These are phyloP conservation scores for Saccharomycopsis olivae DNA, from an alignment of 805 yeast genomes.

Conservation along the genomic window DNA sequence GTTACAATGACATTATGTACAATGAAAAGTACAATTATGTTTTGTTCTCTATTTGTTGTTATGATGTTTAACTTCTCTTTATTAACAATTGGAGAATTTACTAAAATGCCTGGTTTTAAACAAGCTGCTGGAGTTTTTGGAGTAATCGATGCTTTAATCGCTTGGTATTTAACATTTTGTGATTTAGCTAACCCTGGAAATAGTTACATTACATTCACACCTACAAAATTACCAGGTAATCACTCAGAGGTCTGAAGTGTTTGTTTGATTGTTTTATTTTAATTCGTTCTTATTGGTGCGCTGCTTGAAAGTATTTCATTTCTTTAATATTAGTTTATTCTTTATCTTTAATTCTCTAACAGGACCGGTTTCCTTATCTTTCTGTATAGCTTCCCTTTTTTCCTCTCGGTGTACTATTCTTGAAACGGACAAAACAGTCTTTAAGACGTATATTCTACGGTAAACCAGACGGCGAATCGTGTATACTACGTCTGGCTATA, in stretches of 20 bases:
- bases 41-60: slow-evolving; percentile 44
- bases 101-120: slow-evolving; percentile 27
- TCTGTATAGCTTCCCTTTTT: no score
- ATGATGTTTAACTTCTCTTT: slow-evolving; percentile 46
- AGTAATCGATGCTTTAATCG: slow-evolving; percentile 39
- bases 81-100: slow-evolving; percentile 41
- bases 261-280: not conserved
- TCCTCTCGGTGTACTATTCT: no score
- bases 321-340: no score
- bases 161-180: slow-evolving; percentile 53
- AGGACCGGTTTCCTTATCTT: no score
- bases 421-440: no score
- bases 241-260: not conserved
- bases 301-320: no score
- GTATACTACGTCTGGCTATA: no score
- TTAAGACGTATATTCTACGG: no score
- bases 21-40: slow-evolving; percentile 52
- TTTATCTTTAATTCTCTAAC: no score
- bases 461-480: no score
- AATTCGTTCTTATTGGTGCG: no score
- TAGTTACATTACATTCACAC: slow-evolving; percentile 36
- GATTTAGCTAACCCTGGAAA: slow-evolving; percentile 51
- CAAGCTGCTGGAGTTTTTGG: slow-evolving; percentile 50
- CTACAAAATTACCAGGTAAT: slow-evolving; percentile 36
- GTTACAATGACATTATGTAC: slow-evolving; percentile 43